These are phyloP conservation scores for Teunomyces cretensis DNA, from an alignment of 805 yeast species.

Conservation along the genomic window DNA sequence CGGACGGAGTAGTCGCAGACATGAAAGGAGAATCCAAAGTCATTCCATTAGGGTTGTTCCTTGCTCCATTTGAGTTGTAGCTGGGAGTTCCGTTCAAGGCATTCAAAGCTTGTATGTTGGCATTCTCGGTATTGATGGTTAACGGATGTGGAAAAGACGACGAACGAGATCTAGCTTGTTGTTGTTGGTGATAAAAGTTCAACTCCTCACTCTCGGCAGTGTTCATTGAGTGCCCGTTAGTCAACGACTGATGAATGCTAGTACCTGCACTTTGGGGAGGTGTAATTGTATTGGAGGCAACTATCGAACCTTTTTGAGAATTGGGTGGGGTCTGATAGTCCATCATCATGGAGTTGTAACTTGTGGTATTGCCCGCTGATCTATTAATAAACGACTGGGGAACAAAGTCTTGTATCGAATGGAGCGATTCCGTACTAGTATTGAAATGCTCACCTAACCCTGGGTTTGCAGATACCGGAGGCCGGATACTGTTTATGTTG, in stretches of 20 bases:
- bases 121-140: slow-evolving; percentile 38
- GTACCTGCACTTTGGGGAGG: slow-evolving; percentile 11
- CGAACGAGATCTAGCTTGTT: slow-evolving; percentile 21
- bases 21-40: slow-evolving; percentile 43
- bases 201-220: slow-evolving; percentile 34
- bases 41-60: slow-evolving; percentile 7
- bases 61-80: not conserved
- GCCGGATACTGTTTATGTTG: slow-evolving; percentile 34
- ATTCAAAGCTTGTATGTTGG: slow-evolving; percentile 26
- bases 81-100: slow-evolving; percentile 17
- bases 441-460: slow-evolving; percentile 19
- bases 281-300: slow-evolving; percentile 9
- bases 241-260: slow-evolving; percentile 8
- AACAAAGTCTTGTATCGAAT: slow-evolving; percentile 44
- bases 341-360: slow-evolving; percentile 38
- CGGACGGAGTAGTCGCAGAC: slow-evolving; percentile 37
- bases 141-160: slow-evolving; percentile 33
- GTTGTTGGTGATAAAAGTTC: slow-evolving; percentile 16
- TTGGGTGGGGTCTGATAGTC: slow-evolving; percentile 43
- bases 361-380: slow-evolving; percentile 19
- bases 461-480: slow-evolving; percentile 9
- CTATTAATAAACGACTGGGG: slow-evolving; percentile 40
- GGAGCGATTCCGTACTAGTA: slow-evolving; percentile 41
- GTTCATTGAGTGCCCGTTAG: slow-evolving; percentile 3
- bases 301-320: slow-evolving; percentile 32